A percentile compares a stretch with the other conserved stretches of the same genome.
These are phyloP conservation scores for Vachellia collinsii DNA, from an alignment of 306 rosid species.

Conservation along the genomic window DNA sequence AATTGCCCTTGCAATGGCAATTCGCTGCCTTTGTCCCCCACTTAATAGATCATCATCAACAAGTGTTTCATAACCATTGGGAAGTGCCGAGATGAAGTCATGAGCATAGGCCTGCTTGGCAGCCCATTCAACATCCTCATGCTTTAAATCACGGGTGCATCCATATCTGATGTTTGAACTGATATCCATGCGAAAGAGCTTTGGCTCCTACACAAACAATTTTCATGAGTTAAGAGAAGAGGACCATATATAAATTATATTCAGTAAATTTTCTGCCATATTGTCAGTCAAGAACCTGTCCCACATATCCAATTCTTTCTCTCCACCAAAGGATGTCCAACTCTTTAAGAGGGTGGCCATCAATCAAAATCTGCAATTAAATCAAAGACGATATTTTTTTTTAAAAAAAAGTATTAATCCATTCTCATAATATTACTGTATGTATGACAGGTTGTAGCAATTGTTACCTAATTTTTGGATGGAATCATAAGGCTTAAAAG, in stretches of 20 bases:
- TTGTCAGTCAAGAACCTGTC: constrained; percentile 68
- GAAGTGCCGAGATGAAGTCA: constrained; percentile 79
- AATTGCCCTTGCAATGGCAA: constrained; percentile 94
- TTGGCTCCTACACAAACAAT: constrained; percentile 73
- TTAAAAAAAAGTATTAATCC: background rate
- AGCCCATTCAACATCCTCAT: constrained; percentile 88
- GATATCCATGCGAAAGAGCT: constrained; percentile 85
- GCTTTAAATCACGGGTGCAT: constrained; percentile 63
- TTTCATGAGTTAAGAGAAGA: constrained; percentile 27
- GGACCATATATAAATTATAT: background rate
- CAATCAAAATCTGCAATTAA: constrained; percentile 78
- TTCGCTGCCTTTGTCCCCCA: constrained; percentile 97
- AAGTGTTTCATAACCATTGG: constrained; percentile 81
- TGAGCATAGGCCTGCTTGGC: constrained; percentile 96
- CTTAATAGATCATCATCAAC: constrained; percentile 94
- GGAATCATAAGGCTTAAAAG: constrained; percentile 25
- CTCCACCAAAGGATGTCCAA: constrained; percentile 94
- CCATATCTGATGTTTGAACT: constrained; percentile 92
- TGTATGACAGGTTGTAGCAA: constrained; percentile 4
- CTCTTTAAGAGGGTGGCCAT: constrained; percentile 70
- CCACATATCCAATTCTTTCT: constrained; percentile 88
- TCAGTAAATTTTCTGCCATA: constrained; percentile 24
- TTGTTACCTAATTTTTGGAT: background rate
- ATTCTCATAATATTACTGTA: background rate
- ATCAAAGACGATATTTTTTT: background rate